Percentiles rank a stretch among this genome's conserved stretches.
Evolutionary conservation across 1,284 basidiomycete species (phyloP).

Genomic region (Tilletia setariae): DNA sequence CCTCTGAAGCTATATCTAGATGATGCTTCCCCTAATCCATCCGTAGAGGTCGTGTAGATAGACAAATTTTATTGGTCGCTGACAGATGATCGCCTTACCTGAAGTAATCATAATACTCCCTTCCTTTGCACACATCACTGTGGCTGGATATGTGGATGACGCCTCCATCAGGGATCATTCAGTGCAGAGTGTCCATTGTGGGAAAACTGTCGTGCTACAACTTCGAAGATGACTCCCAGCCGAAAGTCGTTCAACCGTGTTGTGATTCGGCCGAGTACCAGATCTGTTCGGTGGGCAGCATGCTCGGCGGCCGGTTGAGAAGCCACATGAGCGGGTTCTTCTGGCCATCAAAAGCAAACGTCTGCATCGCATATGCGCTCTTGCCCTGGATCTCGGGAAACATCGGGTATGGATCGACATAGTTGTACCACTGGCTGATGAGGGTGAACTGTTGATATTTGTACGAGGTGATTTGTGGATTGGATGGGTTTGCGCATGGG

Average conservation of each 20-base stretch:
- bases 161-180: too few species aligned
- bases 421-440: constrained; percentile 41
- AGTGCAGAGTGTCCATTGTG: too few species aligned
- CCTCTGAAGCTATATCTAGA: too few species aligned
- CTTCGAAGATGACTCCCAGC: too few species aligned
- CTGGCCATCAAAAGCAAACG: constrained; percentile 32
- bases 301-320: constrained; percentile 38
- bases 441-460: constrained; percentile 41
- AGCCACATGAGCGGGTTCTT: constrained; percentile 42
- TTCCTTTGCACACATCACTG: too few species aligned
- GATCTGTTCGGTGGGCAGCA: constrained; percentile 48
- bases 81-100: too few species aligned
- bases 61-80: too few species aligned
- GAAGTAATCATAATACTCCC: too few species aligned
- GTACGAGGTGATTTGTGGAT: constrained; percentile 25
- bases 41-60: too few species aligned
- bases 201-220: too few species aligned
- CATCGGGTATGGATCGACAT: constrained; percentile 27
- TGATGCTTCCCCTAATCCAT: too few species aligned
- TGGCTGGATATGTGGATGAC: too few species aligned
- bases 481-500: constrained; percentile 39
- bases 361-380: constrained; percentile 35
- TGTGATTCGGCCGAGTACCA: constrained; percentile 6
- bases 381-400: constrained; percentile 14
- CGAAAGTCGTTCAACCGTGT: constrained; percentile 4